These are phyloP conservation scores for Suhomyces prunicola DNA, from an alignment of 805 yeast genomes.

Conservation along the genomic window DNA sequence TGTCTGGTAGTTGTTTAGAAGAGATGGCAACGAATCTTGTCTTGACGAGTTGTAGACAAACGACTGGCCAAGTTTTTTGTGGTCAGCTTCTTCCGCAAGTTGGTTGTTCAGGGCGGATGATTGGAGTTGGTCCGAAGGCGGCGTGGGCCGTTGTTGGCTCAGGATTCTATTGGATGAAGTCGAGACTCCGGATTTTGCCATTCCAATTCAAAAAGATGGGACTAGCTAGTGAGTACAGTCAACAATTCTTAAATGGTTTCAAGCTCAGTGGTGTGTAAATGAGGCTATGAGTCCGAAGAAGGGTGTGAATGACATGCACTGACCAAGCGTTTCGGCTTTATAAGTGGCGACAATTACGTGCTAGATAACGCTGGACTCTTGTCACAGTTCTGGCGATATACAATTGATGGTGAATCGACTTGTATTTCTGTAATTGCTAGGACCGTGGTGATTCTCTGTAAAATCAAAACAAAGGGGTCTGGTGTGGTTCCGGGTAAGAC, in stretches of 20 bases:
- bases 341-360: neutral
- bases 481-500: neutral
- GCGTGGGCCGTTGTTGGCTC: conserved; percentile 3
- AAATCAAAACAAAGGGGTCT: neutral
- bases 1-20: conserved; percentile 20
- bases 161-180: conserved; percentile 7
- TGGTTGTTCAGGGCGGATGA: neutral
- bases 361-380: neutral
- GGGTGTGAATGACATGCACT: neutral
- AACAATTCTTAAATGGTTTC: neutral
- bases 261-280: neutral
- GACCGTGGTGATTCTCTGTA: neutral
- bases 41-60: conserved; percentile 26
- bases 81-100: neutral
- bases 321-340: neutral
- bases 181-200: conserved; percentile 16
- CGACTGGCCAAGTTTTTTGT: conserved; percentile 9
- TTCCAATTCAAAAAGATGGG: neutral
- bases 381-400: neutral
- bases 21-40: conserved; percentile 28
- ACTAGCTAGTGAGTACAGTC: neutral
- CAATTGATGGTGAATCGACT: neutral
- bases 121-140: conserved; percentile 2
- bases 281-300: neutral
- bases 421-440: neutral